These are phyloP conservation scores for Fusarium haematococcum DNA, from an alignment of 2,329 filamentous ascomycete genomes.

Conservation along the genomic window DNA sequence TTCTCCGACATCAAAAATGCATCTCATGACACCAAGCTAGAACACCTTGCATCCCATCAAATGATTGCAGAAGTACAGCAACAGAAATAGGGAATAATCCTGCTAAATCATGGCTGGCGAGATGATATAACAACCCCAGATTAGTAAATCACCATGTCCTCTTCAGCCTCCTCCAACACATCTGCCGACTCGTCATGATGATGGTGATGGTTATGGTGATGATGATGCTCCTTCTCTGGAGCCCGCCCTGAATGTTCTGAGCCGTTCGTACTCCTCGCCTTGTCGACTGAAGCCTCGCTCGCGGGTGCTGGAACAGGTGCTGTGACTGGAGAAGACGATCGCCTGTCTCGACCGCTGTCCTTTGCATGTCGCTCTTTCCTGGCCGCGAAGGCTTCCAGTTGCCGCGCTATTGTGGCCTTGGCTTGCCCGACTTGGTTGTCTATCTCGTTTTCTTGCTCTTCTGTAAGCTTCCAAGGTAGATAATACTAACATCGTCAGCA, in stretches of 20 bases:
- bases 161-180: constrained; percentile 84
- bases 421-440: constrained; percentile 76
- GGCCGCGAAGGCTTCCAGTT: constrained; percentile 72
- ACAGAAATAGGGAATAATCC: not conserved
- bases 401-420: constrained; percentile 71
- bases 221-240: constrained; percentile 25
- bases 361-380: constrained; percentile 54
- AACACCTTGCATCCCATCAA: not conserved
- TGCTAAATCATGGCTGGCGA: not conserved
- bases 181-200: constrained; percentile 78
- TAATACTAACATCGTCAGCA: constrained; percentile 73
- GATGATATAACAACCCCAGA: not conserved
- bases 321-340: constrained; percentile 17
- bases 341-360: constrained; percentile 35
- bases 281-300: constrained; percentile 20
- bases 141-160: constrained; percentile 93
- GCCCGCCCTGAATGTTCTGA: constrained; percentile 10
- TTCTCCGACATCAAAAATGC: not conserved
- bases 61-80: not conserved
- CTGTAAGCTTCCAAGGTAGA: constrained; percentile 81
- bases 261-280: constrained; percentile 8
- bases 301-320: constrained; percentile 25
- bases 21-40: not conserved
- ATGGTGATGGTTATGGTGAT: constrained; percentile 37
- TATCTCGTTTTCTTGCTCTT: constrained; percentile 77